Percentiles rank a stretch among this genome's conserved stretches.
Evolutionary conservation across 2,329 filamentous ascomycete species (phyloP).

Genomic region (Thielaviopsis musarum): DNA sequence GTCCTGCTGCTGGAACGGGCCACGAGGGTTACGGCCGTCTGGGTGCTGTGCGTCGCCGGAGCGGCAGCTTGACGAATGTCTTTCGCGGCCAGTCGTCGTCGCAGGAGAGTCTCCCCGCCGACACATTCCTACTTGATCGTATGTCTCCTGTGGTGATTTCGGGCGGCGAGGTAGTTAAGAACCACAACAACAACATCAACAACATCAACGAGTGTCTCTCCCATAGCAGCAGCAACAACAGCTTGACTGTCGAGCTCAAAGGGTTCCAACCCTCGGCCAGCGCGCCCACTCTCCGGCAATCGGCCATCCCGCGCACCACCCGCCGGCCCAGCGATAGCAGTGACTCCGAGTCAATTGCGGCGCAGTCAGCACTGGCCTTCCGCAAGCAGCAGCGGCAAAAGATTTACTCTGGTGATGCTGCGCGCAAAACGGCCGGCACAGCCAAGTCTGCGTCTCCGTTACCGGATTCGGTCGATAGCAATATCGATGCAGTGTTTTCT

Average conservation of each 20-base stretch:
- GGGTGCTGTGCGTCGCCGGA: constrained; percentile 44
- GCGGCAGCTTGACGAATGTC: constrained; percentile 37
- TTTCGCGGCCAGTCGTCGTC: constrained; percentile 29
- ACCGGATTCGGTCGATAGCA: neutral
- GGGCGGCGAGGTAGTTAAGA: constrained; percentile 44
- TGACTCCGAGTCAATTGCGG: constrained; percentile 31
- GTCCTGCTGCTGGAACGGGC: constrained; percentile 80
- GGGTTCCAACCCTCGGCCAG: constrained; percentile 25
- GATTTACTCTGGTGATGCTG: neutral
- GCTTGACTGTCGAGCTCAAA: constrained; percentile 28
- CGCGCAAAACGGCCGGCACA: neutral
- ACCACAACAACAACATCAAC: constrained; percentile 38
- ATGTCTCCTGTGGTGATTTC: constrained; percentile 51
- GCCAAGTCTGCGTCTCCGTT: neutral
- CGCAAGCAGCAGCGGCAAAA: constrained; percentile 17
- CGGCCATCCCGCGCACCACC: constrained; percentile 27
- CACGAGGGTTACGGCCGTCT: constrained; percentile 71
- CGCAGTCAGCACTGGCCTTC: constrained; percentile 36
- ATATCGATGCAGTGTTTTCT: constrained; percentile 26
- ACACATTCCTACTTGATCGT: constrained; percentile 42
- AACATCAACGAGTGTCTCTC: constrained; percentile 16
- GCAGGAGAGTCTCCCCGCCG: constrained; percentile 34
- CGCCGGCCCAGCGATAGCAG: constrained; percentile 39
- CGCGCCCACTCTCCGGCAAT: constrained; percentile 32
- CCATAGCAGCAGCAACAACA: constrained; percentile 34